A percentile compares a stretch with the other conserved stretches of the same genome.
Evolutionary conservation across 345 rosid genomes (phyloP).

Genomic region (Populus ilicifolia): DNA sequence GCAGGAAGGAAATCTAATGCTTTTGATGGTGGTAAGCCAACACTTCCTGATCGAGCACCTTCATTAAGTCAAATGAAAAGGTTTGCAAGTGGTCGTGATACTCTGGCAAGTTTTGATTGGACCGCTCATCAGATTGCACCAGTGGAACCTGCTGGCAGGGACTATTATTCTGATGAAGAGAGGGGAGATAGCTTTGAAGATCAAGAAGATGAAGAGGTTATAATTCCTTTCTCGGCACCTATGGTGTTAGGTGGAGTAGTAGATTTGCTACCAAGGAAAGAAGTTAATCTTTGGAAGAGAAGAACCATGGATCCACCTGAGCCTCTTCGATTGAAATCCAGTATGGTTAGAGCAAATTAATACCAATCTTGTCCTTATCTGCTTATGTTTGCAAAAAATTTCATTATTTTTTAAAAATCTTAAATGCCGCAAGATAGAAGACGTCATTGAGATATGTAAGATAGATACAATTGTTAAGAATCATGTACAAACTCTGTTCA

Average conservation of each 20-base stretch:
- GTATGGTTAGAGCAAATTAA: background rate
- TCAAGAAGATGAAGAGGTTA: constrained; percentile 36
- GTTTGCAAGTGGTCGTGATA: constrained; percentile 67
- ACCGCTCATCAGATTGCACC: constrained; percentile 55
- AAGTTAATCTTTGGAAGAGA: constrained; percentile 85
- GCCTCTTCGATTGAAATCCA: constrained; percentile 53
- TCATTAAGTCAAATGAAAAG: constrained; percentile 68
- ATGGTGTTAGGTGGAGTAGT: constrained; percentile 34
- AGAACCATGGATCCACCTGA: constrained; percentile 74
- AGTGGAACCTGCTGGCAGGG: constrained; percentile 34
- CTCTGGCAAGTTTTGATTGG: constrained; percentile 64
- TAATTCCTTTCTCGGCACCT: constrained; percentile 75
- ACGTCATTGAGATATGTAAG: background rate
- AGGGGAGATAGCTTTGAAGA: constrained; percentile 18
- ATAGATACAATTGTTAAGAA: background rate
- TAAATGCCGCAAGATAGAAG: background rate
- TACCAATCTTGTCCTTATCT: background rate
- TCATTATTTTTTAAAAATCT: background rate
- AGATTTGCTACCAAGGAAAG: constrained; percentile 52
- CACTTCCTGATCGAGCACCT: constrained; percentile 41
- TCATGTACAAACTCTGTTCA: background rate
- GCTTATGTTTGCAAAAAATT: background rate
- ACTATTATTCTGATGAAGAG: constrained; percentile 54
- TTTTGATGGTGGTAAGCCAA: background rate
- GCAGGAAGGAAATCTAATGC: constrained; percentile 25